phyloP scores from a whole-genome alignment of 768 basidiomycete genomes.

The Serendipita vermifera region DNA sequence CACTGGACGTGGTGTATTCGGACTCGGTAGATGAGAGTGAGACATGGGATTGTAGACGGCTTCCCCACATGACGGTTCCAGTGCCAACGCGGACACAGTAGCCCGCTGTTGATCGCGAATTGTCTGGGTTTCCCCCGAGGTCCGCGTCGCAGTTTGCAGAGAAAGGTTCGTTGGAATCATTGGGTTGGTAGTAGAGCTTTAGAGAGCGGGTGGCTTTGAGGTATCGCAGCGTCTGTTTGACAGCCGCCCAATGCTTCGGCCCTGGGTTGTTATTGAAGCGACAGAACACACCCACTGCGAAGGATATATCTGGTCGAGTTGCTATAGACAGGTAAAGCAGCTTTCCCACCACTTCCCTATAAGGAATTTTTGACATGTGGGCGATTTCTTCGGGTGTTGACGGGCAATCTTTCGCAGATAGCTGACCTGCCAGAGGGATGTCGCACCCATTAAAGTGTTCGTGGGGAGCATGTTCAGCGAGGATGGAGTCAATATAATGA shows the following conservation, averaged over 20 bases:
- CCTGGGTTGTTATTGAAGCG: no score
- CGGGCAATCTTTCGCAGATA: no score
- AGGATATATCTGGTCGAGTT: no score
- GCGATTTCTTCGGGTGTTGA: no score
- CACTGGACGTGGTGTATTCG: slow-evolving; percentile 18
- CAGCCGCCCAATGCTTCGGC: slow-evolving; percentile 8
- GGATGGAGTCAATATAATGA: not conserved
- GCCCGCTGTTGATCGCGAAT: slow-evolving; percentile 25
- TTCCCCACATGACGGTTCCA: slow-evolving; percentile 29
- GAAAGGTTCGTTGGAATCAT: slow-evolving; percentile 16
- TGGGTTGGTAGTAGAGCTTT: not conserved
- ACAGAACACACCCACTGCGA: no score
- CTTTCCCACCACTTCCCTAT: no score
- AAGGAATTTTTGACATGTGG: no score
- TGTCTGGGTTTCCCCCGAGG: slow-evolving; percentile 21
- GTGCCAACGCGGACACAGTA: slow-evolving; percentile 26
- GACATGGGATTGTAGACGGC: slow-evolving; percentile 28
- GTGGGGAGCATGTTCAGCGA: no score
- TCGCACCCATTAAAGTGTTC: no score
- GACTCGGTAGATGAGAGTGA: slow-evolving; percentile 23
- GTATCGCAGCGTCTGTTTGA: slow-evolving; percentile 11
- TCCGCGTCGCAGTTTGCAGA: slow-evolving; percentile 22
- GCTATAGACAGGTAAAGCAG: no score
- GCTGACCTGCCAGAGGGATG: no score
- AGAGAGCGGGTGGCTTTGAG: not conserved